These are phyloP conservation scores for Leersia perrieri DNA, from an alignment of 176 grass and related monocot genomes.

Conservation along the genomic window DNA sequence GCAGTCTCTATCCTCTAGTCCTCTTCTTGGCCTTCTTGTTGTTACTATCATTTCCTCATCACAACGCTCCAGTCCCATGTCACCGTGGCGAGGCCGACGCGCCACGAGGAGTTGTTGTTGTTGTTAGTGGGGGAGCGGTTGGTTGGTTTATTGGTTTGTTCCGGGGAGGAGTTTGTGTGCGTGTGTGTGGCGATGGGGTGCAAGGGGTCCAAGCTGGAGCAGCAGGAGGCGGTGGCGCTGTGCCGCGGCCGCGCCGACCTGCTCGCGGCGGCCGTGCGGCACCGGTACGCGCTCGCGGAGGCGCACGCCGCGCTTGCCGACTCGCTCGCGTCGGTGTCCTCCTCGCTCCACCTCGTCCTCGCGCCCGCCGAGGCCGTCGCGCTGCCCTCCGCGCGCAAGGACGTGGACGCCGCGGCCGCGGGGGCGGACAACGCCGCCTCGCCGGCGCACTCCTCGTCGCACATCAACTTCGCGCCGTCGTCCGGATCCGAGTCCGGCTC, in stretches of 20 bases:
- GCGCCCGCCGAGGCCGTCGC: neutral
- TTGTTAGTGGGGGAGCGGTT: neutral
- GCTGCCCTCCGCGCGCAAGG: constrained; percentile 19
- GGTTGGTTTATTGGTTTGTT: no score
- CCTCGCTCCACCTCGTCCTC: constrained; percentile 51
- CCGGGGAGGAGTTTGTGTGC: no score
- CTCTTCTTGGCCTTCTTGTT: neutral
- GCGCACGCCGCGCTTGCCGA: constrained; percentile 58
- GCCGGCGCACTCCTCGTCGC: constrained; percentile 44
- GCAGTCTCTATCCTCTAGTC: neutral
- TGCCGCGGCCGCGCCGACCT: constrained; percentile 81
- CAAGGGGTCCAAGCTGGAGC: constrained; percentile 82
- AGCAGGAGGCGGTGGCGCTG: constrained; percentile 73
- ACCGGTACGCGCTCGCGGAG: constrained; percentile 67
- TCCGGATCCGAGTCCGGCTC: constrained; percentile 59
- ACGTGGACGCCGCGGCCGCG: neutral
- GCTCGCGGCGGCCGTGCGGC: constrained; percentile 58
- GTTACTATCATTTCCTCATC: neutral
- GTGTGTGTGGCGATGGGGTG: constrained; percentile 66
- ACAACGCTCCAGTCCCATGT: neutral
- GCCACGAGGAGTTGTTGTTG: neutral
- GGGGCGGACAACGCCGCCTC: no score
- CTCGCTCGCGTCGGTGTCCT: constrained; percentile 62
- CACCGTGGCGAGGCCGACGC: constrained; percentile 9
- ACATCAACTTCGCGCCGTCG: constrained; percentile 53